These are phyloP conservation scores for Scutellaria baicalensis DNA, from an alignment of 257 asterid species.

Conservation along the genomic window DNA sequence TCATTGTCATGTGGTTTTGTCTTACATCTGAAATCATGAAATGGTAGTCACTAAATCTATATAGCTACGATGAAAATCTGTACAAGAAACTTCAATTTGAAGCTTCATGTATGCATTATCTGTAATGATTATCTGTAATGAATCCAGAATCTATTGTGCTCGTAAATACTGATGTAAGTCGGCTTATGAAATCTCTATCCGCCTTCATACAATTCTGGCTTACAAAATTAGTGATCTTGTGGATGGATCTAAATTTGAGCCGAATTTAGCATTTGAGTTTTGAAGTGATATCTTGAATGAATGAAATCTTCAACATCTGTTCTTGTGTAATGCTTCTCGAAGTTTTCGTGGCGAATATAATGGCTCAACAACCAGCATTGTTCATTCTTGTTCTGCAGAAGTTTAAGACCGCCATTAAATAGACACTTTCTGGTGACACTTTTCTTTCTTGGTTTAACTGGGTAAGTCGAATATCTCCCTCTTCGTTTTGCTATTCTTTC, in stretches of 20 bases:
- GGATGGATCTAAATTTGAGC: not conserved
- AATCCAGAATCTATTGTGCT: too few relatives aligned
- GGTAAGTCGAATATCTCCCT: constrained; percentile 36
- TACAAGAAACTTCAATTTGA: too few relatives aligned
- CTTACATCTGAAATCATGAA: too few relatives aligned
- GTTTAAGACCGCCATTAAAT: constrained; percentile 49
- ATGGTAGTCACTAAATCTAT: too few relatives aligned
- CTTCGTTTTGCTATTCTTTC: not conserved
- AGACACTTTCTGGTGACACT: constrained; percentile 40
- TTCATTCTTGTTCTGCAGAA: constrained; percentile 36
- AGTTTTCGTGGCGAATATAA: not conserved
- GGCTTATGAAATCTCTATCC: too few relatives aligned
- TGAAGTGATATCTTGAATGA: not conserved
- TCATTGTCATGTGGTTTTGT: too few relatives aligned
- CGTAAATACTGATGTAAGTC: too few relatives aligned
- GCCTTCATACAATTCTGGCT: not conserved
- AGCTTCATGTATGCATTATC: too few relatives aligned
- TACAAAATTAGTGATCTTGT: not conserved
- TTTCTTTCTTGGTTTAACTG: constrained; percentile 76
- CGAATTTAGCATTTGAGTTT: not conserved
- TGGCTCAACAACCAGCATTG: not conserved
- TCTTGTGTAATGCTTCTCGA: not conserved
- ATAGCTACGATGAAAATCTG: too few relatives aligned
- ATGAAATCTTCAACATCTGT: not conserved
- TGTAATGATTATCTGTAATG: too few relatives aligned